phyloP scores from a whole-genome alignment of 257 asterid genomes.

The Eucommia ulmoides region DNA sequence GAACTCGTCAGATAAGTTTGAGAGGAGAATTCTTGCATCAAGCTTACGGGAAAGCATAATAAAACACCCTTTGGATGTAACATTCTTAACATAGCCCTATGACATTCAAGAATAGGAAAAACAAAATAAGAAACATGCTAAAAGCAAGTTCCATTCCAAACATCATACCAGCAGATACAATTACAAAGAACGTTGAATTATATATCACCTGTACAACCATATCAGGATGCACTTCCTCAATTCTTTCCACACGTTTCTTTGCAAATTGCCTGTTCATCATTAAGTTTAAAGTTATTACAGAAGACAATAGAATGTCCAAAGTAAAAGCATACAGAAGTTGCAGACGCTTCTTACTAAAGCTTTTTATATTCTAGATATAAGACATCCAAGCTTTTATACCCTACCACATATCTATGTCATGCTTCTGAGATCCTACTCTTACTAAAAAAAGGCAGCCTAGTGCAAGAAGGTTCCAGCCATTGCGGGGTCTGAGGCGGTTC shows the following conservation, averaged over 20 bases:
- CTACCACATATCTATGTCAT: no score
- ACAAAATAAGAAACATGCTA: slow-evolving; percentile 2
- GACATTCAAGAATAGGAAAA: slow-evolving; percentile 4
- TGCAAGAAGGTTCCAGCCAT: no score
- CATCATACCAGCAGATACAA: background rate
- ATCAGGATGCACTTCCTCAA: slow-evolving; percentile 65
- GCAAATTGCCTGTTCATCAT: slow-evolving; percentile 30
- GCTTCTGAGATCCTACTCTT: no score
- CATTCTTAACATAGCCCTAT: slow-evolving; percentile 81
- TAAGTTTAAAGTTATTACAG: background rate
- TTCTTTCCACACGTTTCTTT: slow-evolving; percentile 28
- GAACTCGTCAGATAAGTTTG: slow-evolving; percentile 66
- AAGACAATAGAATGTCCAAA: background rate
- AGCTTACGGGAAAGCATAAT: slow-evolving; percentile 71
- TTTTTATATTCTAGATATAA: no score
- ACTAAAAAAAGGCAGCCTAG: no score
- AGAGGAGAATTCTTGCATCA: slow-evolving; percentile 76
- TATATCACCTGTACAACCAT: slow-evolving; percentile 61
- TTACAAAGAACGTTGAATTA: background rate
- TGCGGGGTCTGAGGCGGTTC: no score
- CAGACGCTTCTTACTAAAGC: no score
- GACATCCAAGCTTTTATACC: no score
- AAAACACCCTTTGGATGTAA: slow-evolving; percentile 77
- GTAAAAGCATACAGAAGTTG: background rate
- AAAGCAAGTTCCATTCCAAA: slow-evolving; percentile 5